Percentiles rank a stretch among this genome's conserved stretches.
Conservation (phyloP, 306 rosid genomes). For the Medicago arabica region DNA sequence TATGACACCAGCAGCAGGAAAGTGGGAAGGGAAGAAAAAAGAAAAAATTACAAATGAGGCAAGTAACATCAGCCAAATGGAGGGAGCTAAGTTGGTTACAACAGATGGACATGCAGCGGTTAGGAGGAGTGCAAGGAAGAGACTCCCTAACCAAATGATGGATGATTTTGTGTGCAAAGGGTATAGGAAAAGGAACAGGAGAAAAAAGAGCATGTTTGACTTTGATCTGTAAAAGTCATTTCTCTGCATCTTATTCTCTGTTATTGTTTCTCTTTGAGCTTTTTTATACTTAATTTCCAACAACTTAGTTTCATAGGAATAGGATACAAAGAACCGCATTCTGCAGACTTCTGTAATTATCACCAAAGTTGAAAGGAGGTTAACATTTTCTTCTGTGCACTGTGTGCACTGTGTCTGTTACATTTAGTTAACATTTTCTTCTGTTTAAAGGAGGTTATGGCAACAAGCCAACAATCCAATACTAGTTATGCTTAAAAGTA, state of each 20-base stretch:
- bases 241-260: neutral
- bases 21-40: neutral
- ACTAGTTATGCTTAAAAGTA: neutral
- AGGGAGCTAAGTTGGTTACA: neutral
- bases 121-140: constrained; percentile 24
- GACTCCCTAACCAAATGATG: constrained; percentile 20
- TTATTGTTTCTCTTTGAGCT: neutral
- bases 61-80: constrained; percentile 8
- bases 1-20: constrained; percentile 22
- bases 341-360: constrained; percentile 7
- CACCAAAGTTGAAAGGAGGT: neutral
- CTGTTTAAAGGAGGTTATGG: constrained; percentile 16
- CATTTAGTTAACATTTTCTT: neutral
- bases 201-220: neutral
- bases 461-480: neutral
- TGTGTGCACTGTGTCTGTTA: neutral
- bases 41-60: neutral
- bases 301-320: neutral
- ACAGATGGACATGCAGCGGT: neutral
- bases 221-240: neutral
- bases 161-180: constrained; percentile 2
- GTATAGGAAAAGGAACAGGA: neutral
- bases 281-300: neutral
- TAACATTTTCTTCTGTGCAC: neutral
- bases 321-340: neutral